Conservation (phyloP, 2,329 filamentous ascomycete species). For the Diaporthe humulicola region DNA sequence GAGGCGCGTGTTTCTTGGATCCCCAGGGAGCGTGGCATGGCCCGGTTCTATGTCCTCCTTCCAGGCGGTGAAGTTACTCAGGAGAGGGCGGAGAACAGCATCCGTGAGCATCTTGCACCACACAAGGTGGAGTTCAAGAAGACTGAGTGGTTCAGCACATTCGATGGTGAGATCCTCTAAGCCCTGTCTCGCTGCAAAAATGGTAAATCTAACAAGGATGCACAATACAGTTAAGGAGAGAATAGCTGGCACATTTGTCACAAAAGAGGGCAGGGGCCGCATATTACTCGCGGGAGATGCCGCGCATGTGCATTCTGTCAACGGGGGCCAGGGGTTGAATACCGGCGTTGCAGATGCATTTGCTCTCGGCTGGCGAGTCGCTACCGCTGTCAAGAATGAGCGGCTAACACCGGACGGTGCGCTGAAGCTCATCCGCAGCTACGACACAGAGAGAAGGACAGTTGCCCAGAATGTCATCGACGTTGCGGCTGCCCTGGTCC, state of each 20-base stretch:
- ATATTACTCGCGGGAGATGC: slow-evolving; percentile 71
- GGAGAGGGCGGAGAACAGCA: slow-evolving; percentile 55
- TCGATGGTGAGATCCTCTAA: slow-evolving; percentile 53
- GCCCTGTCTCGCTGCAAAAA: too few relatives aligned
- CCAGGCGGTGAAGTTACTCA: slow-evolving; percentile 57
- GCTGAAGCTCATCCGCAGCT: slow-evolving; percentile 54
- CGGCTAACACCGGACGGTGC: slow-evolving; percentile 43
- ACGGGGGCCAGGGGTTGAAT: slow-evolving; percentile 71
- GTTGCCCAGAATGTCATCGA: slow-evolving; percentile 61
- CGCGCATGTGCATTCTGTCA: slow-evolving; percentile 68
- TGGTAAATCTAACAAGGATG: slow-evolving; percentile 21
- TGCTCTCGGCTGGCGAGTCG: slow-evolving; percentile 68
- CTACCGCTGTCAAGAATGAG: slow-evolving; percentile 1
- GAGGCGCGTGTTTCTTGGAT: slow-evolving; percentile 64
- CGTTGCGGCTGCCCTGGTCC: slow-evolving; percentile 60
- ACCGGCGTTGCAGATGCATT: slow-evolving; percentile 66
- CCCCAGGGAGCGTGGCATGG: slow-evolving; percentile 60
- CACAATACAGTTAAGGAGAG: slow-evolving; percentile 54
- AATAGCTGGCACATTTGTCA: slow-evolving; percentile 55
- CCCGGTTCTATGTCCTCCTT: slow-evolving; percentile 61
- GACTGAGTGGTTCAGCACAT: slow-evolving; percentile 65
- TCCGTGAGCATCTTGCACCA: slow-evolving; percentile 59
- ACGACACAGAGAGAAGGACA: slow-evolving; percentile 58
- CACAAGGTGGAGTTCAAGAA: slow-evolving; percentile 56
- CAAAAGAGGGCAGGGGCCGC: slow-evolving; percentile 56